These are phyloP conservation scores for Plenodomus biglobosus DNA, from an alignment of 2,329 filamentous ascomycete genomes.

Conservation along the genomic window DNA sequence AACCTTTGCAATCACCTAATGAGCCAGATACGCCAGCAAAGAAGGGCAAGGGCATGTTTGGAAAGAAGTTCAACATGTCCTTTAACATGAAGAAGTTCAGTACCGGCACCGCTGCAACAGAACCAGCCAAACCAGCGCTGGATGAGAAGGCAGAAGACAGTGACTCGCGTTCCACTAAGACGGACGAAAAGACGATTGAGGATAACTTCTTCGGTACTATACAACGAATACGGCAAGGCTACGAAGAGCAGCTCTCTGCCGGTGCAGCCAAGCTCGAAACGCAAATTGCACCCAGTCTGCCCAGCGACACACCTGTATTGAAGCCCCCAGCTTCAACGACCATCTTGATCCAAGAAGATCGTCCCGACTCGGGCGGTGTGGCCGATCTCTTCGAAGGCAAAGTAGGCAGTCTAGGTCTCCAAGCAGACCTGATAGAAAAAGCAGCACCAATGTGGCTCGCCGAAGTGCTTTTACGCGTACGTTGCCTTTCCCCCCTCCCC, in stretches of 20 bases:
- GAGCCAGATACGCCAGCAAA: conserved; percentile 45
- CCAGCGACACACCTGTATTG: conserved; percentile 74
- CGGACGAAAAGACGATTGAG: conserved; percentile 71
- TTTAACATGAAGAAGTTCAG: conserved; percentile 84
- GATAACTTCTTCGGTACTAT: conserved; percentile 73
- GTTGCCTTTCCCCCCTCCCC: conserved; percentile 11
- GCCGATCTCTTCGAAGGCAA: conserved; percentile 91
- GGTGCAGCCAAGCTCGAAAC: conserved; percentile 57
- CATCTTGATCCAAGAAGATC: conserved; percentile 67
- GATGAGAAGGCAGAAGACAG: conserved; percentile 72
- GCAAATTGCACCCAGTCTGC: conserved; percentile 67
- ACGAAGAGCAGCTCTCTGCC: conserved; percentile 67
- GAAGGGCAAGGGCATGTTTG: conserved; percentile 67
- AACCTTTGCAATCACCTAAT: conserved; percentile 46
- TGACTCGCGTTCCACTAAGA: conserved; percentile 59
- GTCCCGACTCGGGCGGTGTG: conserved; percentile 63
- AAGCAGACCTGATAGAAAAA: conserved; percentile 82
- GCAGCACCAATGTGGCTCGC: conserved; percentile 89
- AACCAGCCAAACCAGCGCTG: conserved; percentile 69
- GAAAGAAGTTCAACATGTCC: conserved; percentile 78
- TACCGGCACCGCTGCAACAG: conserved; percentile 59
- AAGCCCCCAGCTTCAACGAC: conserved; percentile 67
- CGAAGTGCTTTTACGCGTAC: conserved; percentile 74
- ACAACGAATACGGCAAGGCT: conserved; percentile 71
- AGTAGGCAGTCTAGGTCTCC: conserved; percentile 72